Evolutionary conservation across 2,329 filamentous ascomycete genomes (phyloP), one percentile per base, ranked within the genome.

Genomic region (Venturia aucupariae): DNA sequence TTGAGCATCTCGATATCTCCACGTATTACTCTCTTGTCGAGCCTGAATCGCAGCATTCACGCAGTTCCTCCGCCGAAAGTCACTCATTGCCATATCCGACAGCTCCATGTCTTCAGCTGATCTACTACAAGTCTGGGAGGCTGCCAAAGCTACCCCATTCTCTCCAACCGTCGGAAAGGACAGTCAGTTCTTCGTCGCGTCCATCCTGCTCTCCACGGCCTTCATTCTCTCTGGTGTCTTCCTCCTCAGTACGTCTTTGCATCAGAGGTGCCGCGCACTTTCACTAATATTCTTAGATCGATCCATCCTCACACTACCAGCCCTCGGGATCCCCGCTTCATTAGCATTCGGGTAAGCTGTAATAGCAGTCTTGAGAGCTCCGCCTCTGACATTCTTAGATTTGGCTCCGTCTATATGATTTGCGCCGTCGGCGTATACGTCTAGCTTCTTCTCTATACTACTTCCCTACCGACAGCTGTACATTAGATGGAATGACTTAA

Each of bases 391-490:
- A 30, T 51, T 65, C 39, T 13, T 73, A 97, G 93, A 61, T 90
- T 96, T 76, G 94, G 94, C 71, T 88, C 93, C 61, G 92, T 99
- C 57, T 97, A 94, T 79, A 96, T 97, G 89, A 97, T 99, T 79
- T 99, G 94, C 79, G 94, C 92, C 66, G 94, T 94, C 75, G 94
- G 94, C 75, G 94, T 99, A 74, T 97, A 99, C 86, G 91, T 99
- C 76, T 99, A 85, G 78, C 62, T 41, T 68, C 67, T 68, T 66
- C 66, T 65, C 67, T 60, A 30, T 65, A 65, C 65, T 67, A 71
- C 71, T 71, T 71, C 72, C 73, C 66, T 67, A 70, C 66, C 59
- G 66, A 68, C 67, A 57, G 61, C 67, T 72, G 71, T 75, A 65
- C 17, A 17, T 63, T 65, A 65, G 38, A 62, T 65, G 42, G 13